Percentiles rank a stretch among this genome's conserved stretches.
These are phyloP conservation scores for Kwoniella pini DNA, from an alignment of 768 basidiomycete species.

Conservation along the genomic window DNA sequence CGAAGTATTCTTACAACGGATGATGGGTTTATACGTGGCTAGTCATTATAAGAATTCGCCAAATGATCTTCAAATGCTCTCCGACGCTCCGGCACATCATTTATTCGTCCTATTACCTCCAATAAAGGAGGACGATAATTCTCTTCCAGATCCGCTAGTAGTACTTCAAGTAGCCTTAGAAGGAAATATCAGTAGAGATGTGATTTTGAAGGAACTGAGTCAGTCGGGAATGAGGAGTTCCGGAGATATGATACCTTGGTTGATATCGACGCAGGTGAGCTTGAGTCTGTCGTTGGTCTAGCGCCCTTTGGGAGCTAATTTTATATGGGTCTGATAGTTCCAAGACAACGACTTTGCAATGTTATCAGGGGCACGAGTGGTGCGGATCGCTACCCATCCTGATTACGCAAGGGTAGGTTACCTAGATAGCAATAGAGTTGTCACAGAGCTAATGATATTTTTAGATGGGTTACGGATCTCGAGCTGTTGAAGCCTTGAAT, in stretches of 20 bases:
- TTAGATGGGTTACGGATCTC: constrained; percentile 95
- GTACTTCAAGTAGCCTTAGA: constrained; percentile 95
- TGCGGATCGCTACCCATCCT: constrained; percentile 92
- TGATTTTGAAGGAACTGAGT: constrained; percentile 79
- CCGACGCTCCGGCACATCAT: constrained; percentile 95
- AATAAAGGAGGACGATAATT: constrained; percentile 82
- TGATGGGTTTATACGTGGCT: constrained; percentile 97
- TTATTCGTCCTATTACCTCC: constrained; percentile 94
- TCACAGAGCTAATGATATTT: not conserved
- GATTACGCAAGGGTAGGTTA: constrained; percentile 81
- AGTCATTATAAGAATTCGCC: constrained; percentile 99
- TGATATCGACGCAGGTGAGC: constrained; percentile 70
- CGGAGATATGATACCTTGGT: constrained; percentile 98
- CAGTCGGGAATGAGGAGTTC: constrained; percentile 75
- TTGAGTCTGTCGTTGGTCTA: no score
- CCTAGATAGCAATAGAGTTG: not conserved
- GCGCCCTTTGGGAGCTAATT: no score
- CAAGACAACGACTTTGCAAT: constrained; percentile 92
- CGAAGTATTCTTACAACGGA: constrained; percentile 95
- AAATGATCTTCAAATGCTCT: constrained; percentile 95
- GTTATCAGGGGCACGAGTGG: constrained; percentile 85
- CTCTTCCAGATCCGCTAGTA: constrained; percentile 90
- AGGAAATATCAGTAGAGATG: constrained; percentile 81
- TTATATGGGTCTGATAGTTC: no score
- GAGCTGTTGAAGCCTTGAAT: constrained; percentile 81